Evolutionary conservation across 2,329 filamentous ascomycete species (phyloP), one percentile per base, ranked within the genome.

Genomic region (Penicillium polonicum): DNA sequence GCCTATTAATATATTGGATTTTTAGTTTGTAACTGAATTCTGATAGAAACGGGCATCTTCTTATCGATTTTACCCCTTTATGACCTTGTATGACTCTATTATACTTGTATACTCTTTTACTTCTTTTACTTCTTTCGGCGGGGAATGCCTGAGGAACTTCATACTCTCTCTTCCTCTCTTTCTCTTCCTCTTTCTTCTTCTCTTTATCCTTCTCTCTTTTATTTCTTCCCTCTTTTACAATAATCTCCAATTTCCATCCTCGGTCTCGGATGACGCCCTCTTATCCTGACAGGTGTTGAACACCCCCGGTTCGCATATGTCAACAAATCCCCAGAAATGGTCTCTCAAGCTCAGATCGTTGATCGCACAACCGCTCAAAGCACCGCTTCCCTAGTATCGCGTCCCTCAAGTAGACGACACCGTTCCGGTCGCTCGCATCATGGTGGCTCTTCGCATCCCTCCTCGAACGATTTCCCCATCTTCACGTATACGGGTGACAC

Each of bases 401-500:
- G 87, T 69, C 82, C 85, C 54, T 81, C 81, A 27, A 82, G 87
- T 63, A 82, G 86, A 61, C 81, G 81, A 68, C 89, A 90, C 74
- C 87, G 91, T 66, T 90, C 92, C 69, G 88, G 89, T 72, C 88
- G 91, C 61, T 94, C 91, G 48, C 90, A 94, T 71, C 85, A 88
- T 68, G 91, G 91, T 57, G 88, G 88, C 60, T 79, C 82, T 35
- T 83, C 85, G 19, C 87, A 88, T 69, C 78, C 85, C 25, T 84
- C 89, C 42, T 89, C 90, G 71, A 97, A 97, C 72, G 92, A 97
- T 73, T 97, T 97, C 67, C 93, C 93, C 23, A 79, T 95, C 70
- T 97, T 97, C 76, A 87, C 87, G 49, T 88, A 92, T 68, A 93
- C 90, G 38, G 93, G 93, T 70, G 92, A 97, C 75, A 91, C 97